Percentiles rank a stretch among this genome's conserved stretches.
Evolutionary conservation across 306 rosid species (phyloP).

Genomic region (Casuarina glauca): DNA sequence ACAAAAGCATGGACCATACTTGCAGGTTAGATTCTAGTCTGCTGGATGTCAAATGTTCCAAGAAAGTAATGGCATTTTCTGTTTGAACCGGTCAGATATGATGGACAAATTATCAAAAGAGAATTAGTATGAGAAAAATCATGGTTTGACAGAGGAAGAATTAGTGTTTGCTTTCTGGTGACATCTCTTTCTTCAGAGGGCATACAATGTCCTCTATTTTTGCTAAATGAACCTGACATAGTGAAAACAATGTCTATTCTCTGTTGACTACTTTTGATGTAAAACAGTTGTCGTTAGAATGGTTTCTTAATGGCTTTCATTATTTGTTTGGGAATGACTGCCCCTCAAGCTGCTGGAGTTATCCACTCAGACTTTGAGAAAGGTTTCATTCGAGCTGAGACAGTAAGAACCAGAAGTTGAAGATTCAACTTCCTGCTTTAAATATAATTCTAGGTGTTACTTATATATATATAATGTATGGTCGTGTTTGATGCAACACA

Average conservation of each 20-base stretch:
- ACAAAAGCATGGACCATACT: conserved; percentile 98
- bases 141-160: not conserved
- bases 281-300: not conserved
- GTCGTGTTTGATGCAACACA: not conserved
- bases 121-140: not conserved
- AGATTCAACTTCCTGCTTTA: conserved; percentile 11
- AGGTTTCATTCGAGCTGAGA: conserved; percentile 97
- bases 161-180: conserved; percentile 8
- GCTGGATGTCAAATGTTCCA: conserved; percentile 16
- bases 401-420: conserved; percentile 50
- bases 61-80: not conserved
- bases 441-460: not conserved
- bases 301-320: conserved; percentile 28
- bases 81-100: not conserved
- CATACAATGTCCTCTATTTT: conserved; percentile 23
- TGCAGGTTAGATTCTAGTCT: conserved; percentile 61
- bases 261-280: not conserved
- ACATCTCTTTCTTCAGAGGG: not conserved
- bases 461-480: not conserved
- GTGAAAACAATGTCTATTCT: conserved; percentile 8
- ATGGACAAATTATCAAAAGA: not conserved
- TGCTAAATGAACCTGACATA: conserved; percentile 11
- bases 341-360: conserved; percentile 99
- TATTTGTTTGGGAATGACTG: conserved; percentile 84
- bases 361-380: conserved; percentile 99